Percentiles rank a stretch among this genome's conserved stretches.
These are phyloP conservation scores for Debaryomycetaceae sp. DNA, from an alignment of 1,139 yeast species.

Conservation along the genomic window DNA sequence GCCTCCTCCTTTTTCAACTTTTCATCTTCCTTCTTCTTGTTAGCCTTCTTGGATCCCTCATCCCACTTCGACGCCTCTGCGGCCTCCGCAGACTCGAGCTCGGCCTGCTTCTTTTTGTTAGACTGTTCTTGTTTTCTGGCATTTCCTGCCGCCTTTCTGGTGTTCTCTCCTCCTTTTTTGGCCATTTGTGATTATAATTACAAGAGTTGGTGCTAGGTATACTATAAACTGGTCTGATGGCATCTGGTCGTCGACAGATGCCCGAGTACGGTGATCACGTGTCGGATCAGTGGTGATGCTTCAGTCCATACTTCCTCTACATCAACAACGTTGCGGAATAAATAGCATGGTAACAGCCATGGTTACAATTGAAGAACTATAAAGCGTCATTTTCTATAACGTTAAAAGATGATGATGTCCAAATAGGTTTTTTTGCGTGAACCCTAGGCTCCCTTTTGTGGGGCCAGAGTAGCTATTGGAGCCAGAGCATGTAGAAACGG, in stretches of 20 bases:
- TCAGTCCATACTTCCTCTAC: background rate
- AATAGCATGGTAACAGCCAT: background rate
- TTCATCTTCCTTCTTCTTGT: slow-evolving; percentile 66
- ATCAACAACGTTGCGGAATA: background rate
- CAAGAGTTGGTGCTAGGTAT: no score
- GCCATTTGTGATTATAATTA: slow-evolving; percentile 39
- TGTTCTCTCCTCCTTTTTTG: slow-evolving; percentile 55
- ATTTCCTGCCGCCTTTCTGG: slow-evolving; percentile 66
- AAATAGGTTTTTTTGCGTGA: background rate
- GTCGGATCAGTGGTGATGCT: background rate
- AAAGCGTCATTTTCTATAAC: background rate
- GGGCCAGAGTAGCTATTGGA: no score
- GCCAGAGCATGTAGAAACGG: no score
- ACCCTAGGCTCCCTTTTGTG: background rate
- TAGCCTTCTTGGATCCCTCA: slow-evolving; percentile 67
- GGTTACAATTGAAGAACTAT: background rate
- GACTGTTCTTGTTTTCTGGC: slow-evolving; percentile 71
- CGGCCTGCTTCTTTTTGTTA: slow-evolving; percentile 56
- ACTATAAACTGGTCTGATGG: background rate
- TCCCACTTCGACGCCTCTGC: slow-evolving; percentile 68
- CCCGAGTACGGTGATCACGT: background rate
- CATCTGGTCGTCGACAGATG: background rate
- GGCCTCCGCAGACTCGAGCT: slow-evolving; percentile 43
- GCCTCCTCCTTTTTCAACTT: slow-evolving; percentile 61
- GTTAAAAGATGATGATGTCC: slow-evolving; percentile 1